Evolutionary conservation across 192 early-diverging fungal genomes (phyloP), one percentile per base, ranked within the genome.

Genomic region (Podila clonocystis): DNA sequence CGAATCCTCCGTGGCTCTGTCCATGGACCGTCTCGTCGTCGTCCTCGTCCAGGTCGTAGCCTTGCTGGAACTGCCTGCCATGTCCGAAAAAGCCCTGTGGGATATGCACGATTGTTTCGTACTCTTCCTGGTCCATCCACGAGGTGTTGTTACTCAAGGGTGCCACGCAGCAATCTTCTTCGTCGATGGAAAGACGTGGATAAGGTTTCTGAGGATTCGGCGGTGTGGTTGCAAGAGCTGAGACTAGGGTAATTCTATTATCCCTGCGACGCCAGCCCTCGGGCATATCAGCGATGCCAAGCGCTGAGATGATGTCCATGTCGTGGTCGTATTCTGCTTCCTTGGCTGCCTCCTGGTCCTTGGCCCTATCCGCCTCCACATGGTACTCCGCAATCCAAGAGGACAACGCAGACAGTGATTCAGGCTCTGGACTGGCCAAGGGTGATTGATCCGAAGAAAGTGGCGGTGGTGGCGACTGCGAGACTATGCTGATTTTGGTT

Each of bases 301-400:
- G 36, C 5, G 75, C 75, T 1, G 75, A 50, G 9, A 78, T 78
- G 20, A 78, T 36, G 30, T 78, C 69, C 59, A 78, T 71, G 20
- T 78, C 66, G 28, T 36, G 30, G 17, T 61, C 52, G 24, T 72
- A 17, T 64, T 19, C 28, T 63, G 15, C 22, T 65, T 65, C 48
- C 5, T 50, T 29, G 24, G 1, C n/a, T 6, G 20, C 48, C 11
- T 65, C 15, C 2, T 22, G 24, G 6, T 67, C 65, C 8, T 57
- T 41, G 13, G 41, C 17, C 2, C 41, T 45, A 1, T 57, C 59
- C 0, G 20, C 11, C 29, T 68, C 58, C 48, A 60, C 49, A n/a
- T 64, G 64, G 22, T 67, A 65, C 20, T 50, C 31, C 52, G 52
- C 22, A 11, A 55, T 55, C 52, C 52, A 55, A 26, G 52, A 55